Conservation (phyloP, 768 basidiomycete species). For the Russula earlei region DNA sequence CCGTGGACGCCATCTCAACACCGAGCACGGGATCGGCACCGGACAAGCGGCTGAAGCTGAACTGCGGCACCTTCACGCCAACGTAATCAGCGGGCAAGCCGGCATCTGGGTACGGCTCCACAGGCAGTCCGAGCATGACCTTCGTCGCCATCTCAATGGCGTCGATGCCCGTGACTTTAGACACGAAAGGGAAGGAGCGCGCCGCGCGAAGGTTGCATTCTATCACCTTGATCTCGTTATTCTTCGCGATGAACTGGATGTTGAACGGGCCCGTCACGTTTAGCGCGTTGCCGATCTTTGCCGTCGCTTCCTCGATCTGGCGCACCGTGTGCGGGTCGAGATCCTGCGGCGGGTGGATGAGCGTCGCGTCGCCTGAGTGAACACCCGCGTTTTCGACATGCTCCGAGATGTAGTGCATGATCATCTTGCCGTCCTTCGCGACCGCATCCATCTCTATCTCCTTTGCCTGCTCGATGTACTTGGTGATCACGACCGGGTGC, state of each 20-base stretch:
- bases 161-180: constrained; percentile 95
- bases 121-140: constrained; percentile 88
- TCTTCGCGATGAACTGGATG: constrained; percentile 99
- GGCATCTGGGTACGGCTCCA: constrained; percentile 84
- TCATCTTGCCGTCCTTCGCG: constrained; percentile 92
- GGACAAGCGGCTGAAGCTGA: constrained; percentile 92
- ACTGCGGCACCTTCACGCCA: constrained; percentile 99
- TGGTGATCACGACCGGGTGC: constrained; percentile 96
- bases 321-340: constrained; percentile 93
- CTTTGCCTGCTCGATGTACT: constrained; percentile 99
- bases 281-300: constrained; percentile 94
- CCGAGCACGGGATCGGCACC: constrained; percentile 97
- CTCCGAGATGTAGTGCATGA: constrained; percentile 99
- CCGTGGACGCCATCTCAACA: constrained; percentile 99
- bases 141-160: constrained; percentile 99
- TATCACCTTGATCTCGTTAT: constrained; percentile 99
- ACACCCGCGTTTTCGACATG: constrained; percentile 99
- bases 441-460: constrained; percentile 99
- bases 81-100: constrained; percentile 90
- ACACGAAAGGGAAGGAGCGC: constrained; percentile 97
- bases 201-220: constrained; percentile 98
- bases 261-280: constrained; percentile 99
- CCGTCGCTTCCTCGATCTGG: constrained; percentile 93
- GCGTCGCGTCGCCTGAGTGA: constrained; percentile 96
- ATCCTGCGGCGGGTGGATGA: constrained; percentile 97